A percentile compares a stretch with the other conserved stretches of the same genome.
phyloP scores from a whole-genome alignment of 768 basidiomycete genomes.

The Chlorophyllum brunneum region DNA sequence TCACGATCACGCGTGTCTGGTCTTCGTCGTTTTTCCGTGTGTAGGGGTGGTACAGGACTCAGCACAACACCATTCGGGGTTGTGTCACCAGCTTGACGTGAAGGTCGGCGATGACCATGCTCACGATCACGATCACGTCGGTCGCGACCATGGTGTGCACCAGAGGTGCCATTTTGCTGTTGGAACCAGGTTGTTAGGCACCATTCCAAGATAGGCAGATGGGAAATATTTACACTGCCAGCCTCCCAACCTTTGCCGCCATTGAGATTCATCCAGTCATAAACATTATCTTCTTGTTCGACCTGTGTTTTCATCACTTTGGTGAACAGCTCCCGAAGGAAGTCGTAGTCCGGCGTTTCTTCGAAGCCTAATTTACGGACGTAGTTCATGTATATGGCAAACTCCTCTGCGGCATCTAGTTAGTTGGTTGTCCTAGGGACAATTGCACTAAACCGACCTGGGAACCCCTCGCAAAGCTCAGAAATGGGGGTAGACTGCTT shows the following conservation, averaged over 20 bases:
- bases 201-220: too few species aligned
- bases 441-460: conserved; percentile 51
- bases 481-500: conserved; percentile 91
- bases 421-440: conserved; percentile 1
- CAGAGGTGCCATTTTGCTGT: conserved; percentile 51
- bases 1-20: conserved; percentile 50
- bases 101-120: conserved; percentile 51
- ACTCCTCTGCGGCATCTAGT: conserved; percentile 66
- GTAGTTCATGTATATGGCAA: conserved; percentile 98
- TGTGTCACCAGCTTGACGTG: conserved; percentile 38
- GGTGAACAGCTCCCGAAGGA: conserved; percentile 89
- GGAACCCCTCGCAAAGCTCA: conserved; percentile 96
- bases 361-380: conserved; percentile 98
- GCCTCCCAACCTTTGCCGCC: conserved; percentile 96
- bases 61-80: conserved; percentile 60
- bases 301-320: conserved; percentile 87
- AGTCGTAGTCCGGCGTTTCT: conserved; percentile 97
- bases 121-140: conserved; percentile 55
- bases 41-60: conserved; percentile 60
- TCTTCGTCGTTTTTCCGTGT: conserved; percentile 45
- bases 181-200: conserved; percentile 38
- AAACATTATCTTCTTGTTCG: conserved; percentile 88
- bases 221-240: conserved; percentile 51
- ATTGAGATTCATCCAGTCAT: conserved; percentile 96
- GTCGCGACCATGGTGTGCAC: conserved; percentile 54